Evolutionary conservation across 2,329 filamentous ascomycete genomes (phyloP).

Genomic region (Penicillium sp.): DNA sequence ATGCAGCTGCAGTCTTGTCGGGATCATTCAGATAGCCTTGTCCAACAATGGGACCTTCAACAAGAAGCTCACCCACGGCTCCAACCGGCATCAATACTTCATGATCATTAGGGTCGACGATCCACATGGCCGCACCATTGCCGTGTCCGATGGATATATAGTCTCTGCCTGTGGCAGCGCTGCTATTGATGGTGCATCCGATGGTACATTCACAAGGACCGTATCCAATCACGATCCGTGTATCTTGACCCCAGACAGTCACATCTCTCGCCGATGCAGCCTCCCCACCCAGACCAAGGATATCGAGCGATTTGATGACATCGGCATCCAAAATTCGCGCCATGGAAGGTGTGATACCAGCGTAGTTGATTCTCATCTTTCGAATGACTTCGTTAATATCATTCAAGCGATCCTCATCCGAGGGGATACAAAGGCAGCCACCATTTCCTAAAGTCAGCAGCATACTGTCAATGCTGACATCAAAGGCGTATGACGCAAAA

Average conservation of each 20-base stretch:
- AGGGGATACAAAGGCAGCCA: slow-evolving; percentile 63
- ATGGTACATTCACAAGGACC: slow-evolving; percentile 50
- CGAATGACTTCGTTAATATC: slow-evolving; percentile 57
- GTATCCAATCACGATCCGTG: slow-evolving; percentile 52
- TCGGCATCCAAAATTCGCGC: slow-evolving; percentile 51
- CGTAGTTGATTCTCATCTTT: slow-evolving; percentile 57
- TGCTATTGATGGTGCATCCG: slow-evolving; percentile 45
- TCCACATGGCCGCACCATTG: slow-evolving; percentile 44
- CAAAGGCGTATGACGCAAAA: slow-evolving; percentile 59
- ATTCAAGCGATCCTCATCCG: slow-evolving; percentile 52
- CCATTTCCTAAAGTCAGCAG: slow-evolving; percentile 60
- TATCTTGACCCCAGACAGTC: slow-evolving; percentile 46
- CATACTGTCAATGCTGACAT: slow-evolving; percentile 59
- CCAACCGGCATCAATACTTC: slow-evolving; percentile 47
- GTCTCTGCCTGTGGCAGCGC: slow-evolving; percentile 38
- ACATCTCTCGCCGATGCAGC: slow-evolving; percentile 48
- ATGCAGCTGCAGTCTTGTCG: slow-evolving; percentile 41
- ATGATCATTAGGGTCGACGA: slow-evolving; percentile 46
- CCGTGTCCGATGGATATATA: slow-evolving; percentile 47
- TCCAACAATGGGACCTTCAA: slow-evolving; percentile 54
- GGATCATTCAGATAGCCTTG: slow-evolving; percentile 51
- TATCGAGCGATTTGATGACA: slow-evolving; percentile 47
- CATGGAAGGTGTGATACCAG: slow-evolving; percentile 64
- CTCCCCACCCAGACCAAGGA: slow-evolving; percentile 51
- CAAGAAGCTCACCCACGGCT: slow-evolving; percentile 51